Percentiles rank a stretch among this genome's conserved stretches.
These are phyloP conservation scores for Entomophthora muscae DNA, from an alignment of 371 early-diverging fungal genomes.

Conservation along the genomic window DNA sequence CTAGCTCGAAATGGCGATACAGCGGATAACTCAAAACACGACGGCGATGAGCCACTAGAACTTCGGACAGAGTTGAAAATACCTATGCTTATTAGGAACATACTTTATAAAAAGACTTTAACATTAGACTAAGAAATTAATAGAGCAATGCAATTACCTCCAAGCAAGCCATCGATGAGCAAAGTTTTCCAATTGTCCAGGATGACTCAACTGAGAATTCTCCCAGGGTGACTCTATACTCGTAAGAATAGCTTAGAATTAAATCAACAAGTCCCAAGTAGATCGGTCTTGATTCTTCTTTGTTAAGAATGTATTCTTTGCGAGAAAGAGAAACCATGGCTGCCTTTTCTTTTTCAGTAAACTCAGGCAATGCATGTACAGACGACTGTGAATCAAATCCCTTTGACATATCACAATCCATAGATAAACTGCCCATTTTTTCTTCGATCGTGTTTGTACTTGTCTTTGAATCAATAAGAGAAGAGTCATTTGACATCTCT, in stretches of 20 bases:
- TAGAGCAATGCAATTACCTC: no score
- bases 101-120: no score
- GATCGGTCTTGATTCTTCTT: constrained; percentile 31
- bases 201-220: constrained; percentile 76
- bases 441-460: no score
- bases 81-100: no score
- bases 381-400: no score
- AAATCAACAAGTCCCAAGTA: constrained; percentile 84
- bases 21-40: constrained; percentile 73
- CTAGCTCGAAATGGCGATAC: constrained; percentile 56
- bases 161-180: constrained; percentile 58
- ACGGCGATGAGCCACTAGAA: constrained; percentile 40
- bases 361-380: no score
- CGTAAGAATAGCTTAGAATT: constrained; percentile 76
- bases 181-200: constrained; percentile 78
- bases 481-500: no score
- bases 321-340: constrained; percentile 61
- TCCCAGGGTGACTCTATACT: constrained; percentile 65
- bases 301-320: constrained; percentile 38
- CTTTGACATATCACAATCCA: no score
- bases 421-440: no score
- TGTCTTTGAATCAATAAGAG: no score
- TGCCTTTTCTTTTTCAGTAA: constrained; percentile 47
- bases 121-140: no score
- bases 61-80: constrained; percentile 43